A percentile compares a stretch with the other conserved stretches of the same genome.
Evolutionary conservation across 305 asterid species (phyloP).

Genomic region (Solanum hybrid): DNA sequence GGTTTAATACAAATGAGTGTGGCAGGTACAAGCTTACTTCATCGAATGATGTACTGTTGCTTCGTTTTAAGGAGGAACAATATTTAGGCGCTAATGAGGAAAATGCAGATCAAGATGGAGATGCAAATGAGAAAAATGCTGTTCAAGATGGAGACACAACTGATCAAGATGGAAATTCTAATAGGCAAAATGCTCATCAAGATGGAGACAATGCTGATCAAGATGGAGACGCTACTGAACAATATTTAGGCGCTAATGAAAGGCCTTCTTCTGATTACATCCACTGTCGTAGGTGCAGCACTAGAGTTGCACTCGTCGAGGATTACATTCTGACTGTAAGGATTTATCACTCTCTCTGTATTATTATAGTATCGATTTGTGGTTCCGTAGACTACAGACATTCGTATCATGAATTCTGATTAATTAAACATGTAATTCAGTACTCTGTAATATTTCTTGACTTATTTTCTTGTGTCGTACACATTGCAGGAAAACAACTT

Average conservation of each 20-base stretch:
- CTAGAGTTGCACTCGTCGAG: neutral
- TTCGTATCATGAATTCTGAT: neutral
- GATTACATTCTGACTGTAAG: neutral
- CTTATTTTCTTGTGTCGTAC: neutral
- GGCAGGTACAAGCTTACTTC: too few species aligned
- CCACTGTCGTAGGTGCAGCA: neutral
- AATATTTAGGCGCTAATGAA: neutral
- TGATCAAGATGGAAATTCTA: neutral
- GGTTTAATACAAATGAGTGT: neutral
- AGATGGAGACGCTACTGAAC: neutral
- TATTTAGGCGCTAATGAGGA: too few species aligned
- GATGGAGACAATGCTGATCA: neutral
- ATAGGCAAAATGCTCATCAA: neutral
- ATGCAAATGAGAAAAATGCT: too few species aligned
- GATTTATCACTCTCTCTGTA: neutral
- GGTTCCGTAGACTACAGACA: neutral
- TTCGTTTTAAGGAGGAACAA: too few species aligned
- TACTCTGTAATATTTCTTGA: neutral
- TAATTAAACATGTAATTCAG: neutral
- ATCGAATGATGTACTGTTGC: too few species aligned
- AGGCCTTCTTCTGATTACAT: neutral
- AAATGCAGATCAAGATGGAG: neutral
- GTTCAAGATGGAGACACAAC: neutral
- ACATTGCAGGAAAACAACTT: neutral
- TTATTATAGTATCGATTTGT: neutral